Percentiles rank a stretch among this genome's conserved stretches.
These are phyloP conservation scores for Inga oerstediana DNA, from an alignment of 306 rosid species.

Conservation along the genomic window DNA sequence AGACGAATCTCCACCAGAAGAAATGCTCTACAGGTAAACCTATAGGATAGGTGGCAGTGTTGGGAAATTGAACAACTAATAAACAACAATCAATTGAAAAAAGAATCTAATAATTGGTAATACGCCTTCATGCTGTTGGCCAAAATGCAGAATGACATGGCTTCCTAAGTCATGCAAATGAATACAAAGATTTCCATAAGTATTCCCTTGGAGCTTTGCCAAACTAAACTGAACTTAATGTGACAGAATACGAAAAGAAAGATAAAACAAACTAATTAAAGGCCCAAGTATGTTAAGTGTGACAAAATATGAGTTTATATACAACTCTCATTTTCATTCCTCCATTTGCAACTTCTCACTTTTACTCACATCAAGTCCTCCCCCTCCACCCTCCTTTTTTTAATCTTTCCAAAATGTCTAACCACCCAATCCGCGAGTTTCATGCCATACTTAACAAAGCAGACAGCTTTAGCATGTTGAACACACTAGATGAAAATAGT, in stretches of 20 bases:
- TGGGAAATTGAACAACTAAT: conserved; percentile 2
- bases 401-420: neutral
- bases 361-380: neutral
- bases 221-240: neutral
- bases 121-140: neutral
- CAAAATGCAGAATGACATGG: conserved; percentile 1
- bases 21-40: conserved; percentile 19
- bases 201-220: neutral
- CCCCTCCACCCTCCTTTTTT: neutral
- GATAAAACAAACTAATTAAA: conserved; percentile 9
- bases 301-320: conserved; percentile 8
- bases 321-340: conserved; percentile 3
- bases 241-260: conserved; percentile 5
- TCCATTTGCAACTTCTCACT: neutral
- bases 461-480: conserved; percentile 2
- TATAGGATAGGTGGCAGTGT: neutral
- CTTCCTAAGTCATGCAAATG: conserved; percentile 19
- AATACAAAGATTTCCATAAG: neutral
- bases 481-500: neutral
- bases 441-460: neutral
- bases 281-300: neutral
- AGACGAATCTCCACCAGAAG: conserved; percentile 21
- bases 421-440: neutral
- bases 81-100: neutral
- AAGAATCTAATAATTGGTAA: conserved; percentile 13